These are phyloP conservation scores for Aspergillus novoparasiticus DNA, from an alignment of 2,329 filamentous ascomycete genomes.

Conservation along the genomic window DNA sequence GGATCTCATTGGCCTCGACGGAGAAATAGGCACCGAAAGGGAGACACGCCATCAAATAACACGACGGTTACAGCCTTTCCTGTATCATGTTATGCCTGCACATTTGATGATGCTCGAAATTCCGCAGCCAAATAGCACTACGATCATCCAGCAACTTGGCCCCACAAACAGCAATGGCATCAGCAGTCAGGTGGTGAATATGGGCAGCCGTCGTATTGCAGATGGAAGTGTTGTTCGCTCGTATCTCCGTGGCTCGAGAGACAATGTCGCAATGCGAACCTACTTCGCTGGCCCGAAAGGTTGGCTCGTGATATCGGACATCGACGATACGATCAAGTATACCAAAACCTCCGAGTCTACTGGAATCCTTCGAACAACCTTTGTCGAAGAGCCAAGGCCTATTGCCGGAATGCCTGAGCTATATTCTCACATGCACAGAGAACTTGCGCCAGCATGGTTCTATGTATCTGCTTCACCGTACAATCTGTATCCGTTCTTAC, in stretches of 20 bases:
- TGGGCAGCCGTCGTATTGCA: constrained; percentile 49
- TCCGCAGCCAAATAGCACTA: constrained; percentile 50
- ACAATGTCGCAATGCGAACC: constrained; percentile 66
- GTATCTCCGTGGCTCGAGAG: constrained; percentile 27
- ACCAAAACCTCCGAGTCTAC: constrained; percentile 79
- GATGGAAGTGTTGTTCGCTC: constrained; percentile 53
- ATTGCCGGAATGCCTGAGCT: constrained; percentile 82
- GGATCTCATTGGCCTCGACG: constrained; percentile 67
- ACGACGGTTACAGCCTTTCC: constrained; percentile 62
- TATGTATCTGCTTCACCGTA: constrained; percentile 94
- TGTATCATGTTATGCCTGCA: constrained; percentile 73
- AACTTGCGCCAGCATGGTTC: constrained; percentile 74
- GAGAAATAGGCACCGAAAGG: constrained; percentile 48
- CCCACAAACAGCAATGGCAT: constrained; percentile 74
- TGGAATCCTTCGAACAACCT: constrained; percentile 81
- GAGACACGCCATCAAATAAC: constrained; percentile 67
- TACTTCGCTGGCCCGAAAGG: constrained; percentile 75
- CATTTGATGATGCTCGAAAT: constrained; percentile 69
- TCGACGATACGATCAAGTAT: constrained; percentile 95
- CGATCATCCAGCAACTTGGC: constrained; percentile 58
- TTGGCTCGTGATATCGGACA: constrained; percentile 84
- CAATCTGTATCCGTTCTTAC: constrained; percentile 88
- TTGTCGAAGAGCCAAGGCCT: constrained; percentile 72
- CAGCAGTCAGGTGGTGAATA: constrained; percentile 62
- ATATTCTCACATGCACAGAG: constrained; percentile 66